These are phyloP conservation scores for Neobulgaria alba DNA, from an alignment of 2,329 filamentous ascomycete species.

Conservation along the genomic window DNA sequence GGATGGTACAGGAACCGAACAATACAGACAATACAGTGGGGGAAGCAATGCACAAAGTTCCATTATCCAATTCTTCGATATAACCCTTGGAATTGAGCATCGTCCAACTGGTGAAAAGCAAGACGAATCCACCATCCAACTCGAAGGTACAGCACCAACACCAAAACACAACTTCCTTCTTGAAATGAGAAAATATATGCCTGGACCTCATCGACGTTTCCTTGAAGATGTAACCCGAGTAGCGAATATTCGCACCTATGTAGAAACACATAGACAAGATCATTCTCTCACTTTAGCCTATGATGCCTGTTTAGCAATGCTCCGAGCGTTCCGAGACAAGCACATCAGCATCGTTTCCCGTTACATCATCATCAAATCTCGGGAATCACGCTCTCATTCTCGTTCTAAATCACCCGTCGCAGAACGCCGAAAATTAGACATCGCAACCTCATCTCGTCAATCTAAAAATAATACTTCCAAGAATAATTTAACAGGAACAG, in stretches of 20 bases:
- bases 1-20: constrained; percentile 55
- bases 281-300: constrained; percentile 68
- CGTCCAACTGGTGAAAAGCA: constrained; percentile 73
- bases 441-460: constrained; percentile 46
- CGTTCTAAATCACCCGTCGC: constrained; percentile 44
- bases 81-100: constrained; percentile 82
- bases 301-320: constrained; percentile 78
- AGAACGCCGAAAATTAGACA: constrained; percentile 49
- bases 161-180: constrained; percentile 82
- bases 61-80: constrained; percentile 94
- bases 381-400: constrained; percentile 59
- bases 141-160: constrained; percentile 36
- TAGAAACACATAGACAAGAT: constrained; percentile 54
- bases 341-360: constrained; percentile 94
- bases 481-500: constrained; percentile 74
- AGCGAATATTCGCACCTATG: constrained; percentile 81
- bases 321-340: constrained; percentile 59
- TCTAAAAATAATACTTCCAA: constrained; percentile 33
- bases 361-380: constrained; percentile 86
- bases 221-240: constrained; percentile 69
- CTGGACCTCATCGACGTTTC: constrained; percentile 83
- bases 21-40: constrained; percentile 79
- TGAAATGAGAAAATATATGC: constrained; percentile 98
- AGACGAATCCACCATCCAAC: constrained; percentile 38
- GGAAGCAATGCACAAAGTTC: constrained; percentile 97